phyloP scores from a whole-genome alignment of 2,329 filamentous ascomycete genomes.

The Chaetomium strumarium region DNA sequence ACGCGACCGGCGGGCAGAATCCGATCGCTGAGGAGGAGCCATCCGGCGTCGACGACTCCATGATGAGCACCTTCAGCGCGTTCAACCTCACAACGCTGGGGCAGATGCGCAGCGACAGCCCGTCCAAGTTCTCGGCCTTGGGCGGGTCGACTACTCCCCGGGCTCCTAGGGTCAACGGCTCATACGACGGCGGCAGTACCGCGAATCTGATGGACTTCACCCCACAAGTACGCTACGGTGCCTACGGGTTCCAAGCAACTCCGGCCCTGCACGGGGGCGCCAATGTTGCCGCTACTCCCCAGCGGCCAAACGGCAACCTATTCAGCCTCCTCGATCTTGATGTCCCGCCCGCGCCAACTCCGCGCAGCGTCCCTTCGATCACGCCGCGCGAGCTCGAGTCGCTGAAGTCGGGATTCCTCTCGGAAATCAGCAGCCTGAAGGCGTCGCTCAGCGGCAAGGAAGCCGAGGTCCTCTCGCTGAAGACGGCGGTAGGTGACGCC shows the following conservation, averaged over 20 bases:
- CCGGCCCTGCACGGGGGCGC: conserved; percentile 34
- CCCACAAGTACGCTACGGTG: conserved; percentile 54
- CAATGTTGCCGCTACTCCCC: conserved; percentile 38
- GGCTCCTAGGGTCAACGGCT: conserved; percentile 31
- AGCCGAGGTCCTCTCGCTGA: conserved; percentile 81
- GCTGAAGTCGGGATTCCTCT: conserved; percentile 83
- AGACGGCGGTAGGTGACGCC: conserved; percentile 80
- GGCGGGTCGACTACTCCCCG: conserved; percentile 37
- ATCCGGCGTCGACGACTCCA: conserved; percentile 60
- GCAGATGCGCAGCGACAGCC: conserved; percentile 58
- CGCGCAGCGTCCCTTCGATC: conserved; percentile 82
- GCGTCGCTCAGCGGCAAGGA: conserved; percentile 90
- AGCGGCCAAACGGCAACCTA: conserved; percentile 38
- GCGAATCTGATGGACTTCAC: conserved; percentile 85
- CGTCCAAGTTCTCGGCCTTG: conserved; percentile 44
- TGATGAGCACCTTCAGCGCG: conserved; percentile 77
- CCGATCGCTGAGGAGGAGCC: conserved; percentile 28
- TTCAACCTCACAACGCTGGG: conserved; percentile 86
- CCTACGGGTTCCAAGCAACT: conserved; percentile 34
- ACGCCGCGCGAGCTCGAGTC: conserved; percentile 89
- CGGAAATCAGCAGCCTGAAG: conserved; percentile 89
- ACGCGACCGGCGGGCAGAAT: conserved; percentile 5
- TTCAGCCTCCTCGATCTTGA: conserved; percentile 82
- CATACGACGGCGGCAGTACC: conserved; percentile 45
- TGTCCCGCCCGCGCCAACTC: conserved; percentile 87